A percentile compares a stretch with the other conserved stretches of the same genome.
phyloP scores from a whole-genome alignment of 129 eudicot genomes.

The Erigeron canadensis region DNA sequence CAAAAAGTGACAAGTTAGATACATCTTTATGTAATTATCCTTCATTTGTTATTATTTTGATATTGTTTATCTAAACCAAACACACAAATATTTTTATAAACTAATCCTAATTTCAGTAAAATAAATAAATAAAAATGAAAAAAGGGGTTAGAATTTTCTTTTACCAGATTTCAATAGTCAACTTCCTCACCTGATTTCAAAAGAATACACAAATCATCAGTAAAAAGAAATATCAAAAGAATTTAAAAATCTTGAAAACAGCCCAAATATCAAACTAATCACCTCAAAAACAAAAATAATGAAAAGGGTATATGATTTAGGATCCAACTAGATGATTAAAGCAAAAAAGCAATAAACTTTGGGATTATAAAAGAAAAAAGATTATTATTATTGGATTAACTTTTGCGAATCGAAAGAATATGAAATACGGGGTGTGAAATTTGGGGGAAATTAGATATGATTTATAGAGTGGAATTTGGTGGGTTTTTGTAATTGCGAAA shows the following conservation, averaged over 20 bases:
- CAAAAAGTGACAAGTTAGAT: no score
- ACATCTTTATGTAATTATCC: neutral
- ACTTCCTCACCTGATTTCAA: conserved; percentile 2
- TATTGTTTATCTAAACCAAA: conserved; percentile 10
- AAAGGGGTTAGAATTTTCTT: no score
- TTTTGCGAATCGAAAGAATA: neutral
- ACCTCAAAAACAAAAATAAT: conserved; percentile 26
- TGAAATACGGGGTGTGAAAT: conserved; percentile 14
- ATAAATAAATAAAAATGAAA: neutral
- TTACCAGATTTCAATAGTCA: conserved; percentile 5
- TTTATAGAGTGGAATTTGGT: conserved; percentile 15
- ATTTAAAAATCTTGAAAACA: neutral
- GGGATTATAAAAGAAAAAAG: conserved; percentile 15
- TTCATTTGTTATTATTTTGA: neutral
- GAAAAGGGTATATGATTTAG: conserved; percentile 1
- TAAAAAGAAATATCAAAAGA: neutral
- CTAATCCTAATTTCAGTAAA: conserved; percentile 7
- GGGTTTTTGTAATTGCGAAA: neutral
- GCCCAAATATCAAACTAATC: conserved; percentile 17
- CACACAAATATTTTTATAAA: conserved; percentile 15
- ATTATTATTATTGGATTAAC: conserved; percentile 6
- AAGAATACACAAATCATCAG: neutral
- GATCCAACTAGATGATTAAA: conserved; percentile 2
- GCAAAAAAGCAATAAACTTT: conserved; percentile 11
- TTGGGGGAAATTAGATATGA: conserved; percentile 12